Conservation (phyloP, 208 protist species). For the Acanthamoeba castellanii region DNA sequence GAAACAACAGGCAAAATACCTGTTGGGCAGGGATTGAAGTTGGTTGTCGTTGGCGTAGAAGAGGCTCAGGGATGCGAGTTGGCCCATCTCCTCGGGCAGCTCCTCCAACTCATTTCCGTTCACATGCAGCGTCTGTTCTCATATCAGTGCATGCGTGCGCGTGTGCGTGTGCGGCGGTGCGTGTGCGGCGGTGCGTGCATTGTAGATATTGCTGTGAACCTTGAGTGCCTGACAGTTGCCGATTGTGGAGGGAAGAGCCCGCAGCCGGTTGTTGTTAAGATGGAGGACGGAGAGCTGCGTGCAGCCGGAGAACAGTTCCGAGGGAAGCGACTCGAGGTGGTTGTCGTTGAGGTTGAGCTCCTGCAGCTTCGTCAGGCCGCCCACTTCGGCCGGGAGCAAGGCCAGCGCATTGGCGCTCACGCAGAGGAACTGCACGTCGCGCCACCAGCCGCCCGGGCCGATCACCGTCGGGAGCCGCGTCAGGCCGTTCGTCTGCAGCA, state of each 20-base stretch:
- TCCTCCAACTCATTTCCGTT: slow-evolving; percentile 37
- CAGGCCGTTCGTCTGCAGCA: slow-evolving; percentile 13
- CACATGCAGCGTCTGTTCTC: slow-evolving; percentile 13
- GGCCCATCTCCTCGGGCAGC: slow-evolving; percentile 40
- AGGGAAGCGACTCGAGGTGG: background rate
- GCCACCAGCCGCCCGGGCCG: background rate
- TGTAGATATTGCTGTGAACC: background rate
- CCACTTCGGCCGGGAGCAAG: background rate
- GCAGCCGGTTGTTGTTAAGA: slow-evolving; percentile 37
- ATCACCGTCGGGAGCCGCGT: background rate
- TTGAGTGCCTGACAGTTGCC: background rate
- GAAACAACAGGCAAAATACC: background rate
- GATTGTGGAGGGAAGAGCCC: background rate
- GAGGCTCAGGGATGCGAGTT: slow-evolving; percentile 6
- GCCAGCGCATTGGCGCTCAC: background rate
- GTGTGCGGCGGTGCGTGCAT: background rate
- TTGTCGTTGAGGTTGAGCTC: slow-evolving; percentile 70
- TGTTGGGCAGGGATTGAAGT: background rate
- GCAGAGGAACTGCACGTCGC: slow-evolving; percentile 4
- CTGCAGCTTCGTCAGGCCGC: background rate
- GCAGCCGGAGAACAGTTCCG: slow-evolving; percentile 18
- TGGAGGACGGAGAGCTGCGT: background rate
- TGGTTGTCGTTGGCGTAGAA: slow-evolving; percentile 56
- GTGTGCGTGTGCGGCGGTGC: background rate
- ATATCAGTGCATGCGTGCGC: background rate